Evolutionary conservation across 768 basidiomycete genomes (phyloP), one percentile per base, ranked within the genome.

Genomic region (Leccinum aurantiacum): DNA sequence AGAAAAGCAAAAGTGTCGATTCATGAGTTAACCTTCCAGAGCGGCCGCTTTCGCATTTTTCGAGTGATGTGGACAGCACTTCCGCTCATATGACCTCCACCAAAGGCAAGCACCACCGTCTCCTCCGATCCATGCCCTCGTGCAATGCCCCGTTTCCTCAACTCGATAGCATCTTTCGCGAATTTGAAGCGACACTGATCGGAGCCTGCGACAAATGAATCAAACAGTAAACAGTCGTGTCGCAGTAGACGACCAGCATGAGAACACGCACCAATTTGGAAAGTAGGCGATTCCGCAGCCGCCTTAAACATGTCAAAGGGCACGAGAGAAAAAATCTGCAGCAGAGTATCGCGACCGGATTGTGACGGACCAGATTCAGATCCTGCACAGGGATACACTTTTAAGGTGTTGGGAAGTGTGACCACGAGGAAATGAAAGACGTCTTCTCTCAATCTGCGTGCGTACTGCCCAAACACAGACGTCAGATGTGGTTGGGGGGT

Each of bases 51-150:
- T 76, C 88, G 89, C 79, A 88, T 78, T 77, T 95, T 94, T 65
- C 92, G 84, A 50, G 93, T 93, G 70, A 96, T 82, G 73, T 93
- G 91, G 66, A 95, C 91, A 57, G 89, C 84, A 68, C 87, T 92
- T 59, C 82, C 84, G 54, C 80, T 86, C 74, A 79, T 80, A 64
- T 80, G 86, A 65, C 79, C 80, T 62, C 86, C 89, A 59, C 90
- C 90, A 76, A 95, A 93, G 38, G 91, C 92, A 65, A 95, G 80
- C 55, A 96, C 93, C 47, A 95, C 93, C n/a, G 90, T 91, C 76
- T 95, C 93, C 74, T 91, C 90, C 60, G 84, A 86, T 58, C 88
- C 86, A 62, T 81, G 77, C 56, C 85, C 87, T 62, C 87, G 84
- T 50, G 85, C 82, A 70, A 86, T 82, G n/a, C 86, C 86, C 69